Evolutionary conservation across 805 yeast species (phyloP).

Genomic region (Vanderwaltozyma tropicalis): DNA sequence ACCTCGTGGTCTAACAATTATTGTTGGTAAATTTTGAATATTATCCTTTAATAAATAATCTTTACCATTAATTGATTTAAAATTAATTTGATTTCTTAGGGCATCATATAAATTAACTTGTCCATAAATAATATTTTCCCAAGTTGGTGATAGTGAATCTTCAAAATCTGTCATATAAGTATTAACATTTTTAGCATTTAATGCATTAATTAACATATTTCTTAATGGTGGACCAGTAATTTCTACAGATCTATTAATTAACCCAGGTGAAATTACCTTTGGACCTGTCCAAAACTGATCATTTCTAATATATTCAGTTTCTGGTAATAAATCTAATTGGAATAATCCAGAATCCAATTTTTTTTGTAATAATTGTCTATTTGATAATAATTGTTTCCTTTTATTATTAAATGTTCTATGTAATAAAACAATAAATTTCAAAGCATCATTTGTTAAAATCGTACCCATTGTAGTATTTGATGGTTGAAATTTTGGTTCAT

Average conservation of each 20-base stretch:
- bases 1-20: constrained; percentile 81
- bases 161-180: constrained; percentile 84
- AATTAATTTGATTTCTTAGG: constrained; percentile 55
- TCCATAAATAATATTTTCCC: constrained; percentile 71
- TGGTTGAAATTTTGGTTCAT: constrained; percentile 23
- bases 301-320: constrained; percentile 58
- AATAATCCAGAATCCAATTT: constrained; percentile 50
- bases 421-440: constrained; percentile 59
- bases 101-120: constrained; percentile 73
- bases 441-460: constrained; percentile 35
- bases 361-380: constrained; percentile 52
- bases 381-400: constrained; percentile 48
- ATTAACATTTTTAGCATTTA: constrained; percentile 60
- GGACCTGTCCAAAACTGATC: constrained; percentile 66
- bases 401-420: constrained; percentile 62
- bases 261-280: constrained; percentile 55
- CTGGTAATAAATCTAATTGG: constrained; percentile 51
- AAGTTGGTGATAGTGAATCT: constrained; percentile 77
- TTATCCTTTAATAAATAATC: constrained; percentile 42
- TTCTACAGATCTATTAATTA: constrained; percentile 66
- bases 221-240: constrained; percentile 83
- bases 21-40: constrained; percentile 42
- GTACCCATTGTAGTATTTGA: constrained; percentile 32
- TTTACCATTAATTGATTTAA: constrained; percentile 32
- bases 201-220: constrained; percentile 73